Evolutionary conservation across 768 basidiomycete species (phyloP).

Genomic region (Cytidiella melzeri): DNA sequence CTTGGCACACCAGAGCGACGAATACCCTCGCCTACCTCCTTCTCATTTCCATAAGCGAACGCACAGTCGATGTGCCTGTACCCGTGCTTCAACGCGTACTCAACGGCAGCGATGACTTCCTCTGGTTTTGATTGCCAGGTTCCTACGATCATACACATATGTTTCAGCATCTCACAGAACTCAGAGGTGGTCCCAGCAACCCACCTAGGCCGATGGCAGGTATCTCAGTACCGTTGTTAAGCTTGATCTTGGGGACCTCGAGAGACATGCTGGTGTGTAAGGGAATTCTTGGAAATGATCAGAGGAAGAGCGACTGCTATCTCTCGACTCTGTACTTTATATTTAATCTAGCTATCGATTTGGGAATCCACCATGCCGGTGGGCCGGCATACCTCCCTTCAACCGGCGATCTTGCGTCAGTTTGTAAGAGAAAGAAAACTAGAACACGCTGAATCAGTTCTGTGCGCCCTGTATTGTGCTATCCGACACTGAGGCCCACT

Average conservation of each 20-base stretch:
- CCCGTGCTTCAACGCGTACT: slow-evolving; percentile 68
- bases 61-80: slow-evolving; percentile 79
- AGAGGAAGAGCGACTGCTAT: too few species aligned
- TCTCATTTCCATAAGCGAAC: slow-evolving; percentile 67
- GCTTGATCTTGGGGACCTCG: slow-evolving; percentile 39
- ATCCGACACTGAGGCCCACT: too few species aligned
- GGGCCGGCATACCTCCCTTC: too few species aligned
- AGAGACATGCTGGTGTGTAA: slow-evolving; percentile 4
- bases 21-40: slow-evolving; percentile 79
- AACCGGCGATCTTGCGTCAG: too few species aligned
- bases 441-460: too few species aligned
- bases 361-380: too few species aligned
- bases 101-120: slow-evolving; percentile 67
- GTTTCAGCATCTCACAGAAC: background rate
- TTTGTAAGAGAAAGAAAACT: too few species aligned
- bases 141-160: slow-evolving; percentile 33
- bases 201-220: slow-evolving; percentile 55
- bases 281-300: too few species aligned
- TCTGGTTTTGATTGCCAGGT: slow-evolving; percentile 79
- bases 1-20: slow-evolving; percentile 71
- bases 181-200: slow-evolving; percentile 10
- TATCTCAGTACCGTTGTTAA: slow-evolving; percentile 55
- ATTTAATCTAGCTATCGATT: too few species aligned
- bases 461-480: too few species aligned
- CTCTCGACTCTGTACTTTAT: too few species aligned